Base-by-base conservation (phyloP, 495 filamentous ascomycete genomes). In the Neohortaea acidophila region DNA sequence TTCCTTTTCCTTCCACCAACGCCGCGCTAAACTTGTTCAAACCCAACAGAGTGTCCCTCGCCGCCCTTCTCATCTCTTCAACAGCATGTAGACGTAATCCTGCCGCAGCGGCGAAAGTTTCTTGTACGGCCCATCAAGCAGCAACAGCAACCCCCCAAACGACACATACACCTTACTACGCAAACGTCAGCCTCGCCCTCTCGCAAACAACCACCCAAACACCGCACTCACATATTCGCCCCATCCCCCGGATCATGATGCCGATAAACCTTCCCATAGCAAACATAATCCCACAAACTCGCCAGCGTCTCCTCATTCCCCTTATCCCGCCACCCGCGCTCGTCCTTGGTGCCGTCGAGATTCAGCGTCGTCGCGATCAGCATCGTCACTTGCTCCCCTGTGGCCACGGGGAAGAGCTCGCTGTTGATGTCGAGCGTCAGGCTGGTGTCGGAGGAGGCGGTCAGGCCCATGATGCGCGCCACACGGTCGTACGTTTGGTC, bases 271-370 rank as follows among this genome's bases (percentile, higher is more conserved):
- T 94, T 96, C 43, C 89, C 89, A 59, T 94, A 75, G 59, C 85
- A 94, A 31, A 96, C 89, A 58, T 99, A 99, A 51, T 99, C 91
- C 44, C 75, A 99, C 59, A 81, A 75, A 57, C 96, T 85, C 15
- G 89, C 85, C 26, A 99, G 64, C 9, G 73, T 82, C 35, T 72
- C 61, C 55, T 92, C 84, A 21, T 72, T 76, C 47, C 65, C 68
- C 19, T 77, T 67, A 33, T 85, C 80, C 53, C 83, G 74, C 85
- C 85, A 94, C 30, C 84, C 80, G 21, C 47, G 36, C 12, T 31
- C 27, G 12, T 39, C 34, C 41, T 49, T 44, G 11, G 69, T 73
- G 42, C 91, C 91, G 55, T 94, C 91, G 25, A 94, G 70, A 21
- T 75, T 72, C 29, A 99, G 69, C 24, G 83, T 85, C 12, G 75